Evolutionary conservation across 2,329 filamentous ascomycete genomes (phyloP), one percentile per base, ranked within the genome.

Genomic region (Dactylellina leptospora): DNA sequence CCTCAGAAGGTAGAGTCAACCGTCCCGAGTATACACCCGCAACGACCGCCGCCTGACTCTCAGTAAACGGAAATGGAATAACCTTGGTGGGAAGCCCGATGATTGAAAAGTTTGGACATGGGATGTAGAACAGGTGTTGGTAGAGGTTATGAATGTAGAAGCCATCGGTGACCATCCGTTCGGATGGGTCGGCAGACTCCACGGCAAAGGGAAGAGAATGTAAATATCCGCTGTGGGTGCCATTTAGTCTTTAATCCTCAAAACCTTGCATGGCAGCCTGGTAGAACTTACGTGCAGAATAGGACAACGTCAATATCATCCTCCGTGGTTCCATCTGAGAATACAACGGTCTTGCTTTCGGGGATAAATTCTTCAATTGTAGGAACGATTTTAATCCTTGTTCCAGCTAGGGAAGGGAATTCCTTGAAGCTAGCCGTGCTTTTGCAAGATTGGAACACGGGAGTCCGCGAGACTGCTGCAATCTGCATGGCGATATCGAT

Each of bases 1-100:
- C 78, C 0, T 78, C 78, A 0, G 85, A 77, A 0, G 92, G 92
- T 6, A 96, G 81, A 0, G 80, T 74, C 0, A 96, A 81, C 0
- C 86, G 81, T 30, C 90, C 89, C 0, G 91, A 86, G 85, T 91
- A 96, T 0, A 93, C 85, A 0, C 91, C 86, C 1, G 92, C 87
- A 47, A 96, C 83, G 0, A 91, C 85, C 0, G 92, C 89, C 0
- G 87, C 87, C 79, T 97, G 93, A 4, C 86, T 87, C 80, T 97
- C 92, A 0, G 88, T 85, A 0, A 95, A 77, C 0, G 91, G 89
- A 78, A 96, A 96, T 0, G 93, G 93, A n/a, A 96, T 89, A n/a
- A 95, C 86, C 75, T 89, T 90, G 78, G 92, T 89, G 13, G 90
- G 88, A 38, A 97, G 82, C 0, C 86, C 87, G 0, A 90, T 84